Evolutionary conservation across 2,329 filamentous ascomycete species (phyloP).

Genomic region (Aspergillus thermomutatus): DNA sequence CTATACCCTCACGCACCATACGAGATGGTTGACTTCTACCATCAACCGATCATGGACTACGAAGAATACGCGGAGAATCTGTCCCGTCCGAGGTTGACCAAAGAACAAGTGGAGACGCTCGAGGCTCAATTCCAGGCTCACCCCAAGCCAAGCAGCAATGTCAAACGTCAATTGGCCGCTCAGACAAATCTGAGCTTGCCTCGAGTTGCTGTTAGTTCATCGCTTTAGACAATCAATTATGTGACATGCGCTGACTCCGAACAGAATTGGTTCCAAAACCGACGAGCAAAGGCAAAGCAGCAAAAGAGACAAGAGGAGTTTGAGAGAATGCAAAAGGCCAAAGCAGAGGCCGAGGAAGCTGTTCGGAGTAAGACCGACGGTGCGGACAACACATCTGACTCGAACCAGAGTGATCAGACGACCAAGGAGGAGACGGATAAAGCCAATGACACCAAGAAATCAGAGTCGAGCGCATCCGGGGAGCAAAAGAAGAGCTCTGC

Average conservation of each 20-base stretch:
- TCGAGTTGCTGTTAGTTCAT: slow-evolving; percentile 46
- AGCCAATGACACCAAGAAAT: slow-evolving; percentile 24
- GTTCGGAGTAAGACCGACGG: slow-evolving; percentile 30
- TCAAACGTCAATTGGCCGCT: slow-evolving; percentile 48
- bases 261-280: slow-evolving; percentile 54
- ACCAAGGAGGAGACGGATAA: slow-evolving; percentile 23
- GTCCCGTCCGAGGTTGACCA: slow-evolving; percentile 48
- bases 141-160: slow-evolving; percentile 49
- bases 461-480: slow-evolving; percentile 19
- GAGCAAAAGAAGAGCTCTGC: slow-evolving; percentile 19
- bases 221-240: not conserved
- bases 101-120: slow-evolving; percentile 50
- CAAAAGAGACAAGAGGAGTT: slow-evolving; percentile 50
- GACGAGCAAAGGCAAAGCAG: slow-evolving; percentile 51
- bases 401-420: slow-evolving; percentile 16
- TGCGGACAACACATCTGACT: slow-evolving; percentile 20
- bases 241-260: slow-evolving; percentile 9
- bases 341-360: slow-evolving; percentile 35
- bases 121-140: slow-evolving; percentile 50
- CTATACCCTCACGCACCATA: slow-evolving; percentile 37
- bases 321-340: slow-evolving; percentile 43
- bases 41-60: slow-evolving; percentile 41
- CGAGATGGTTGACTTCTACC: slow-evolving; percentile 43
- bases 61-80: slow-evolving; percentile 48
- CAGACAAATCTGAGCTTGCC: slow-evolving; percentile 48